Conservation (phyloP, 1,284 basidiomycete species). For the Coniophora puteana region DNA sequence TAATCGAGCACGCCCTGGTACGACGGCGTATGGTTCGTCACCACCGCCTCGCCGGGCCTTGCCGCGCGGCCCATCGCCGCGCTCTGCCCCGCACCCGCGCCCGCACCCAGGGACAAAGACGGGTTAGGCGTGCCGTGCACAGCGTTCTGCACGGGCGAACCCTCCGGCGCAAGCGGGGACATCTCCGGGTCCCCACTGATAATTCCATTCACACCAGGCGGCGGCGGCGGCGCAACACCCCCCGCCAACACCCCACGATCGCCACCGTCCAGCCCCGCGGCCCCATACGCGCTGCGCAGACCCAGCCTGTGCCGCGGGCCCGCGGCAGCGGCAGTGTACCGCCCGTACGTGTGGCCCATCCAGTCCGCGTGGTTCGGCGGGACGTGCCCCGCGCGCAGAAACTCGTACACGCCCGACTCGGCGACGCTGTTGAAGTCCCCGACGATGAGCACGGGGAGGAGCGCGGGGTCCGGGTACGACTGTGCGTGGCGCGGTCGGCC, state of each 20-base stretch:
- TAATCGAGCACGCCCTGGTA: constrained; percentile 90
- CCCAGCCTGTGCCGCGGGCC: constrained; percentile 81
- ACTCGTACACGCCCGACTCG: constrained; percentile 90
- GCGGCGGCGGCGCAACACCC: too few relatives aligned
- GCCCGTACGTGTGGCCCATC: constrained; percentile 88
- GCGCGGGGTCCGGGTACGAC: constrained; percentile 76
- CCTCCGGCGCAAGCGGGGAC: constrained; percentile 23
- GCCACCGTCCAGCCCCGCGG: too few relatives aligned
- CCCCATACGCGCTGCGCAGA: constrained; percentile 82
- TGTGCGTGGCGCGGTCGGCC: too few relatives aligned
- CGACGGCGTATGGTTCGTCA: constrained; percentile 92
- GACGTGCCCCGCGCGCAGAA: constrained; percentile 72
- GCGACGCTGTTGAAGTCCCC: constrained; percentile 96
- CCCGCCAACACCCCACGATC: too few relatives aligned
- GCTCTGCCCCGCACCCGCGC: constrained; percentile 6
- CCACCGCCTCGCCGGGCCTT: constrained; percentile 70
- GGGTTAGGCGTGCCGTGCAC: neutral
- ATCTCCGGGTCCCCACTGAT: too few relatives aligned
- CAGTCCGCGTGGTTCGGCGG: constrained; percentile 88
- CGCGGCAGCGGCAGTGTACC: constrained; percentile 88
- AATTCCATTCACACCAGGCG: too few relatives aligned
- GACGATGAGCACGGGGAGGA: constrained; percentile 90
- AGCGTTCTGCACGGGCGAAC: too few relatives aligned
- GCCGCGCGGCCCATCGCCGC: too few relatives aligned
- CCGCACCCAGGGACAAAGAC: constrained; percentile 14